A percentile compares a stretch with the other conserved stretches of the same genome.
Evolutionary conservation across 2,329 filamentous ascomycete species (phyloP).

Genomic region (Sarocladium oryzae): DNA sequence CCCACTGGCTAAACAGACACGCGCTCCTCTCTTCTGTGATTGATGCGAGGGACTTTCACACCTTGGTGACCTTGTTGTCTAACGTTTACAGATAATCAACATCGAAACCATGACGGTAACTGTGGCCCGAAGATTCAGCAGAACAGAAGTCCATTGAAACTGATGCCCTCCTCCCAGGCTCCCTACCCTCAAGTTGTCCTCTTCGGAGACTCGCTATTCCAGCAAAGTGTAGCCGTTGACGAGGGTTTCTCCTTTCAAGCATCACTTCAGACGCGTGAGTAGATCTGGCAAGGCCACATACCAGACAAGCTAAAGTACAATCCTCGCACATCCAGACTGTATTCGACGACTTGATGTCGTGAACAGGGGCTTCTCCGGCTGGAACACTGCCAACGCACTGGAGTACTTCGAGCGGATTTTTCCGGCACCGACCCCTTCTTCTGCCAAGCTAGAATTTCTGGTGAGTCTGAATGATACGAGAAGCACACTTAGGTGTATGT

Average conservation of each 20-base stretch:
- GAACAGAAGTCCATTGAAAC: not conserved
- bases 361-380: conserved; percentile 83
- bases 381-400: conserved; percentile 72
- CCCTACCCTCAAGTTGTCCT: conserved; percentile 71
- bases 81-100: too few species aligned
- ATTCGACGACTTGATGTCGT: conserved; percentile 75
- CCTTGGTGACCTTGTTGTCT: not conserved
- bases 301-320: not conserved
- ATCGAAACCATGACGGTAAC: not conserved
- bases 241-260: conserved; percentile 70
- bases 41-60: conserved; percentile 1
- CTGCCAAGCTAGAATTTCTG: conserved; percentile 59
- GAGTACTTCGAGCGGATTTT: conserved; percentile 64
- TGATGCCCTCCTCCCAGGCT: conserved; percentile 26
- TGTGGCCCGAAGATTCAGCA: not conserved
- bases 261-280: conserved; percentile 61
- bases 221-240: conserved; percentile 54
- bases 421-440: conserved; percentile 51
- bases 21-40: not conserved
- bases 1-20: not conserved
- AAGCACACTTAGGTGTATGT: too few species aligned
- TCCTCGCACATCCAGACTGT: conserved; percentile 48
- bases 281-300: not conserved
- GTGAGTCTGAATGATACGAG: conserved; percentile 33
- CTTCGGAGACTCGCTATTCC: conserved; percentile 84